Evolutionary conservation across 2,329 filamentous ascomycete genomes (phyloP).

Genomic region (Pseudopithomyces maydicus): DNA sequence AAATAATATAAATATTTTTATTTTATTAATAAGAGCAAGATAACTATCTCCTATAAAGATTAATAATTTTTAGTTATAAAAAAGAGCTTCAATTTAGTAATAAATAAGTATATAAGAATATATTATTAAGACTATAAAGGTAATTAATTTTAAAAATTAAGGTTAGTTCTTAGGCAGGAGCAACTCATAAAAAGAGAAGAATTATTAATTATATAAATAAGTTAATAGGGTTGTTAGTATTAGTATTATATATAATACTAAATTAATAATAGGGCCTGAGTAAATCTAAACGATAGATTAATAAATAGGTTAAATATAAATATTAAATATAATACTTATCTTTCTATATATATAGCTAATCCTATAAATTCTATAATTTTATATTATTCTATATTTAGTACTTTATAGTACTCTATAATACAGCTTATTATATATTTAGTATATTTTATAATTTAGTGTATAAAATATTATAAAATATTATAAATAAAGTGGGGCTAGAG

Average conservation of each 20-base stretch:
- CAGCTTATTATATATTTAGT: too few species aligned
- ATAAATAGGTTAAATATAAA: neutral
- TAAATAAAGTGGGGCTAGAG: too few species aligned
- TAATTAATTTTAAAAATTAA: neutral
- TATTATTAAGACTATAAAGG: neutral
- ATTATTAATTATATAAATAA: neutral
- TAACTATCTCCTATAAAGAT: too few species aligned
- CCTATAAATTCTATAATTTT: neutral
- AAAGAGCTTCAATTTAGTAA: too few species aligned
- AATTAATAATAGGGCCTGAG: neutral
- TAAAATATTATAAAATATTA: too few species aligned
- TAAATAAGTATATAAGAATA: too few species aligned
- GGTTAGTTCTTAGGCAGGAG: neutral
- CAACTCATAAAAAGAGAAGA: neutral
- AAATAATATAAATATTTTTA: too few species aligned
- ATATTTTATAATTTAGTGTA: too few species aligned
- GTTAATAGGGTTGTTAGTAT: neutral
- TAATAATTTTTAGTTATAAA: too few species aligned
- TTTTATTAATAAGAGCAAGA: too few species aligned
- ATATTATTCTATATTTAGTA: neutral
- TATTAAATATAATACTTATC: neutral
- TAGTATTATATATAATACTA: neutral
- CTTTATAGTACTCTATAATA: neutral
- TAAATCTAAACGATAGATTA: neutral
- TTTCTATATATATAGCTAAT: neutral